These are phyloP conservation scores for Syncephalastrum racemosum DNA, from an alignment of 371 early-diverging fungal genomes.

Conservation along the genomic window DNA sequence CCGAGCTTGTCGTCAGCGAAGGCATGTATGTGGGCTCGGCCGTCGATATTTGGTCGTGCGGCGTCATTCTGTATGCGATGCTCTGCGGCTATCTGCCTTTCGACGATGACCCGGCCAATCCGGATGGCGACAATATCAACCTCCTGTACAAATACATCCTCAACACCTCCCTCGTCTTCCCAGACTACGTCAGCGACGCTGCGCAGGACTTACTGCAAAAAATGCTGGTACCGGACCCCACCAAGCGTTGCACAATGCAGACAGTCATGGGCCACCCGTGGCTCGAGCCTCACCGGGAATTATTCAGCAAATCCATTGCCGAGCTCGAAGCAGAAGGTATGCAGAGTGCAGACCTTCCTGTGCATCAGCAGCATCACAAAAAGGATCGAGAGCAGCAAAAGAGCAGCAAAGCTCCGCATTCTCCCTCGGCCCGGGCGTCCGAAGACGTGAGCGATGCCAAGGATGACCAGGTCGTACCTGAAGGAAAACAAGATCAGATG, in stretches of 20 bases:
- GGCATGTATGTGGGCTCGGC: conserved; percentile 97
- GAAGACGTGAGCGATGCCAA: neutral
- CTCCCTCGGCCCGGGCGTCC: neutral
- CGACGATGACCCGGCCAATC: conserved; percentile 98
- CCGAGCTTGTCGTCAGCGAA: conserved; percentile 95
- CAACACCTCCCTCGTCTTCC: conserved; percentile 86
- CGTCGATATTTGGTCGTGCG: conserved; percentile 96
- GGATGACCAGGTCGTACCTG: conserved; percentile 10
- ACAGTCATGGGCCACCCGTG: conserved; percentile 86
- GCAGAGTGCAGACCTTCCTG: too few relatives aligned
- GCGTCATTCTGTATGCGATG: conserved; percentile 97
- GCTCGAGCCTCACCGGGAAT: conserved; percentile 37
- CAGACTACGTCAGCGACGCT: conserved; percentile 81
- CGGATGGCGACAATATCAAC: conserved; percentile 96
- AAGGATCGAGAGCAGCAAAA: neutral
- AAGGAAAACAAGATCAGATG: conserved; percentile 1
- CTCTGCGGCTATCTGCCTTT: conserved; percentile 97
- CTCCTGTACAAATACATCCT: conserved; percentile 94
- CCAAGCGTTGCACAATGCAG: conserved; percentile 81
- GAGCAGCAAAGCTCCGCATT: neutral
- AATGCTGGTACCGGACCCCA: conserved; percentile 93
- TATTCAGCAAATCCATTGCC: conserved; percentile 26
- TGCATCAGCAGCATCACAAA: neutral
- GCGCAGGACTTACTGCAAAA: conserved; percentile 82
- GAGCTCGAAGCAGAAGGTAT: conserved; percentile 25